Evolutionary conservation across 2,329 filamentous ascomycete species (phyloP).

Genomic region (Aureobasidium uvarum): DNA sequence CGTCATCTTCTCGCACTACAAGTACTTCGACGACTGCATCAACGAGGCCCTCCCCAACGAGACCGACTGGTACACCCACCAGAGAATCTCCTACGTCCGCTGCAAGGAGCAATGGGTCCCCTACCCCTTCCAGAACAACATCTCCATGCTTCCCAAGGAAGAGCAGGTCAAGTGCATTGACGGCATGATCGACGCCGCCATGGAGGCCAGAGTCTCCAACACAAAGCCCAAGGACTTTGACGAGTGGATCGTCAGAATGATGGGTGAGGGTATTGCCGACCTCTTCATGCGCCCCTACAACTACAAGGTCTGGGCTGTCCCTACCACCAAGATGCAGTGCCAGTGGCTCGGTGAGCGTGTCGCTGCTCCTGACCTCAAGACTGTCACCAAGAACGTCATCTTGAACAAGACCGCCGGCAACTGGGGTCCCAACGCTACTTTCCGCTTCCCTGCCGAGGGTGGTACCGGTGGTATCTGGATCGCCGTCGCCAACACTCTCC

Average conservation of each 20-base stretch:
- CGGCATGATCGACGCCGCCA: slow-evolving; percentile 89
- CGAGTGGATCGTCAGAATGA: slow-evolving; percentile 95
- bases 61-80: slow-evolving; percentile 95
- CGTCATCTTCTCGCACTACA: slow-evolving; percentile 99
- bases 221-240: slow-evolving; percentile 96
- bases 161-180: slow-evolving; percentile 95
- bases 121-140: slow-evolving; percentile 99
- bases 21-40: slow-evolving; percentile 99
- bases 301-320: slow-evolving; percentile 99
- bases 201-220: slow-evolving; percentile 81
- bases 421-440: slow-evolving; percentile 98
- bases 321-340: slow-evolving; percentile 99
- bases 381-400: slow-evolving; percentile 88
- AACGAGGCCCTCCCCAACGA: slow-evolving; percentile 93
- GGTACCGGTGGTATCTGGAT: slow-evolving; percentile 99
- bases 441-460: slow-evolving; percentile 93
- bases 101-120: slow-evolving; percentile 97
- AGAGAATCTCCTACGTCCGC: slow-evolving; percentile 98
- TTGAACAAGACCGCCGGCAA: slow-evolving; percentile 93
- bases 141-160: slow-evolving; percentile 95
- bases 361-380: slow-evolving; percentile 92
- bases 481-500: slow-evolving; percentile 88
- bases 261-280: slow-evolving; percentile 84
- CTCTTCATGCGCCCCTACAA: slow-evolving; percentile 99
- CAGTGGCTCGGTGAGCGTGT: slow-evolving; percentile 98